Evolutionary conservation across 805 yeast genomes (phyloP).

Genomic region (Candida easanensis): DNA sequence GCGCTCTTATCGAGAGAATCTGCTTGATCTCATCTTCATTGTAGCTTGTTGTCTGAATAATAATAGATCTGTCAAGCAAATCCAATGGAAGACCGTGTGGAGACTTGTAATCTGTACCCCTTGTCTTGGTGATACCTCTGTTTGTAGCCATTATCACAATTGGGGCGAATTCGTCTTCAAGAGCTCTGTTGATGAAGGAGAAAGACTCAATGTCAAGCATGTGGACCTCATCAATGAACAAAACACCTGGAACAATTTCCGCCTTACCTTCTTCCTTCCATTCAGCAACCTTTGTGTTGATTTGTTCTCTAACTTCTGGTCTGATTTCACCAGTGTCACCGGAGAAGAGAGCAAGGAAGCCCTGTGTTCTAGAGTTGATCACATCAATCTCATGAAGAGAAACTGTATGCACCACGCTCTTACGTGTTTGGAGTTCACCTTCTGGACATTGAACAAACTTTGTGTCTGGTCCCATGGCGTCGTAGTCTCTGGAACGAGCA

Average conservation of each 20-base stretch:
- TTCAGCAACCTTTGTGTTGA: conserved; percentile 93
- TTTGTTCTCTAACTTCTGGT: conserved; percentile 93
- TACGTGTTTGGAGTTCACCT: conserved; percentile 95
- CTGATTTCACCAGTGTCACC: conserved; percentile 98
- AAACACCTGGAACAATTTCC: conserved; percentile 94
- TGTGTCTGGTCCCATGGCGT: conserved; percentile 98
- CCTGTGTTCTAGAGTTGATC: conserved; percentile 96
- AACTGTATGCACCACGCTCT: conserved; percentile 96
- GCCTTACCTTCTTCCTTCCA: conserved; percentile 99
- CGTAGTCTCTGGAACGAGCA: conserved; percentile 95
- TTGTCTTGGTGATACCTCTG: conserved; percentile 88
- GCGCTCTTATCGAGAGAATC: conserved; percentile 84
- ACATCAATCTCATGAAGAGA: conserved; percentile 97
- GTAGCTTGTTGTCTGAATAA: conserved; percentile 82
- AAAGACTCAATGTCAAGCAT: conserved; percentile 98
- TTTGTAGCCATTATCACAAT: conserved; percentile 98
- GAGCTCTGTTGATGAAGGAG: conserved; percentile 90
- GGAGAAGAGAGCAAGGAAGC: conserved; percentile 90
- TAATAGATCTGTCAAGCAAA: conserved; percentile 88
- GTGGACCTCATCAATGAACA: conserved; percentile 96
- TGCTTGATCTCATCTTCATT: conserved; percentile 79
- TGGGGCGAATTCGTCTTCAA: conserved; percentile 96
- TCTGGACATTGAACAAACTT: conserved; percentile 98
- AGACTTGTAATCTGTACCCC: conserved; percentile 90
- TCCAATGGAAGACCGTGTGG: conserved; percentile 99